Evolutionary conservation across 441 rosid species (phyloP).

Genomic region (Manihot esculenta): DNA sequence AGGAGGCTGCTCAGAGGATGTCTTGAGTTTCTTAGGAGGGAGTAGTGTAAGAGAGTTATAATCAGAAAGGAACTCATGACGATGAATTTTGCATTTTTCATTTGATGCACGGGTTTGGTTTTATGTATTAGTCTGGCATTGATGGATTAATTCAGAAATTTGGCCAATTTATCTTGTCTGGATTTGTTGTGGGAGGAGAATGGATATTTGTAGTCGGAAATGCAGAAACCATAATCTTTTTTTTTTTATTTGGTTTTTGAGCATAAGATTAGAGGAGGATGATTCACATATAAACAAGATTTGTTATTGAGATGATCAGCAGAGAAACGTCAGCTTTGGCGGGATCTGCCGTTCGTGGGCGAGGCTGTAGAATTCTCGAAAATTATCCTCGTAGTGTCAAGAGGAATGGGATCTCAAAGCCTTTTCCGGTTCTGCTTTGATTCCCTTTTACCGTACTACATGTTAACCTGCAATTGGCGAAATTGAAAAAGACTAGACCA

Average conservation of each 20-base stretch:
- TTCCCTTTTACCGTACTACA: too few relatives aligned
- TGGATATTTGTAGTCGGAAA: background rate
- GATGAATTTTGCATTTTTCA: background rate
- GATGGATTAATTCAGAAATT: conserved; percentile 1
- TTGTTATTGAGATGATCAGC: background rate
- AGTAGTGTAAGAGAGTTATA: background rate
- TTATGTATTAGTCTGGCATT: background rate
- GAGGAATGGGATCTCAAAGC: too few relatives aligned
- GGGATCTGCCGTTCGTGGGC: background rate
- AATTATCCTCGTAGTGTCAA: too few relatives aligned
- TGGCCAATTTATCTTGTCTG: background rate
- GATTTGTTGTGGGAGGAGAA: background rate
- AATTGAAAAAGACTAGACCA: too few relatives aligned
- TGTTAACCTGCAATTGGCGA: too few relatives aligned
- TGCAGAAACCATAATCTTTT: too few relatives aligned
- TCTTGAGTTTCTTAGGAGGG: conserved; percentile 18
- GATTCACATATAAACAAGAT: background rate
- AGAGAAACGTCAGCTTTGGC: background rate
- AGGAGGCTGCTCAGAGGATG: conserved; percentile 90
- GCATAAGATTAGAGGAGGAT: background rate
- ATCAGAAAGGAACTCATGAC: background rate
- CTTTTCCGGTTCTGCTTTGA: too few relatives aligned
- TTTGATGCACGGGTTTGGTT: background rate
- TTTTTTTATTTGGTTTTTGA: background rate
- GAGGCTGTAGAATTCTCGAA: too few relatives aligned